Evolutionary conservation across 1,284 basidiomycete genomes (phyloP).

Genomic region (Somion occarium): DNA sequence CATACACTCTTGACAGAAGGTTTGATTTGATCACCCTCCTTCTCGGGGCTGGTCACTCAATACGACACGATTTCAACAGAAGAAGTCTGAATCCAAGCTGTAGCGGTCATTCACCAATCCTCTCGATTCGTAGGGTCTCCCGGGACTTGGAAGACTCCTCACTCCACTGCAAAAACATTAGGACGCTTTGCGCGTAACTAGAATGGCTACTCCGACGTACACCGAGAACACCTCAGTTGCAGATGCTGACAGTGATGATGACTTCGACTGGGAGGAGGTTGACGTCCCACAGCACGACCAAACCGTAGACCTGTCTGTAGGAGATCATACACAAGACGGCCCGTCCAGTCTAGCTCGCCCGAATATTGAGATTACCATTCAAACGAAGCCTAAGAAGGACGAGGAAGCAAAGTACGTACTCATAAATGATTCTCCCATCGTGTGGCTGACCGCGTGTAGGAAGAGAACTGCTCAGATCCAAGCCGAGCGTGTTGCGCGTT

Average conservation of each 20-base stretch:
- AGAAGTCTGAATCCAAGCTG: no score
- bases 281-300: slow-evolving; percentile 26
- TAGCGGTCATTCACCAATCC: no score
- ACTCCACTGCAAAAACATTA: background rate
- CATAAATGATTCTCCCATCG: background rate
- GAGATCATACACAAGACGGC: slow-evolving; percentile 15
- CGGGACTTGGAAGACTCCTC: no score
- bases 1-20: no score
- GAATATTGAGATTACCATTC: slow-evolving; percentile 58
- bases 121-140: no score
- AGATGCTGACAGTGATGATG: slow-evolving; percentile 33
- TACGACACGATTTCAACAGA: no score
- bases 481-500: slow-evolving; percentile 66
- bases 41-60: no score
- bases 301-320: background rate
- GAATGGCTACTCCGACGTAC: background rate
- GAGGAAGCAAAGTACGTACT: slow-evolving; percentile 24
- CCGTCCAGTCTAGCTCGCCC: slow-evolving; percentile 14
- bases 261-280: slow-evolving; percentile 42
- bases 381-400: slow-evolving; percentile 36
- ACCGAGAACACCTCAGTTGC: background rate
- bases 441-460: slow-evolving; percentile 27
- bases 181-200: background rate
- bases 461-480: slow-evolving; percentile 42
- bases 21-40: no score